Conservation (phyloP, 257 asterid species). For the Solanum virginianum region DNA sequence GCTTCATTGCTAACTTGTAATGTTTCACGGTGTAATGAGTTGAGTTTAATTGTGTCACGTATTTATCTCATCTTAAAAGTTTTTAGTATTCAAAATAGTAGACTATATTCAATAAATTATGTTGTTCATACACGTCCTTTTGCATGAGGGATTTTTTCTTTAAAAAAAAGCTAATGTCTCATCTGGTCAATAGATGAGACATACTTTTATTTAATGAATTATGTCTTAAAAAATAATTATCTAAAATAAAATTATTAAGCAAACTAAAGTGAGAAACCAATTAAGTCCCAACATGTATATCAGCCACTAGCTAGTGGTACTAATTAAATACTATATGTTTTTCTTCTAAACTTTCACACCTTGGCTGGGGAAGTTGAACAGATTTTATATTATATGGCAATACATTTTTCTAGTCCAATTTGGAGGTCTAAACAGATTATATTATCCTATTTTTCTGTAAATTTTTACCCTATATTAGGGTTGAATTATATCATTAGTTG, state of each 20-base stretch:
- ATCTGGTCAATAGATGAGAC: too few relatives aligned
- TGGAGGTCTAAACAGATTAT: not conserved
- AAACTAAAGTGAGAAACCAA: not conserved
- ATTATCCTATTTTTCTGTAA: not conserved
- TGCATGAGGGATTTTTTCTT: not conserved
- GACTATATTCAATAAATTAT: not conserved
- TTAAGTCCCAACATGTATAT: not conserved
- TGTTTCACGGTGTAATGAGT: not conserved
- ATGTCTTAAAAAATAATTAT: not conserved
- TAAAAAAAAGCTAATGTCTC: not conserved
- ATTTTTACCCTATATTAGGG: not conserved
- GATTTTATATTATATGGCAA: not conserved
- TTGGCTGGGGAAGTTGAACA: not conserved
- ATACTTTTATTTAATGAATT: not conserved
- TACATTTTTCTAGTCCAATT: not conserved
- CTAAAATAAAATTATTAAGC: not conserved
- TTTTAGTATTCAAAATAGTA: not conserved
- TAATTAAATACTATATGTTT: not conserved
- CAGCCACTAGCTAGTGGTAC: not conserved
- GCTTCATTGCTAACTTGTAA: constrained; percentile 28
- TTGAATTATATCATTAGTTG: not conserved
- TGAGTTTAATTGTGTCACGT: not conserved
- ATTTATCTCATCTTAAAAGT: not conserved
- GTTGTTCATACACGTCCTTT: not conserved
- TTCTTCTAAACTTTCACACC: not conserved